These are phyloP conservation scores for Colletotrichum liaoningense DNA, from an alignment of 2,329 filamentous ascomycete genomes.

Conservation along the genomic window DNA sequence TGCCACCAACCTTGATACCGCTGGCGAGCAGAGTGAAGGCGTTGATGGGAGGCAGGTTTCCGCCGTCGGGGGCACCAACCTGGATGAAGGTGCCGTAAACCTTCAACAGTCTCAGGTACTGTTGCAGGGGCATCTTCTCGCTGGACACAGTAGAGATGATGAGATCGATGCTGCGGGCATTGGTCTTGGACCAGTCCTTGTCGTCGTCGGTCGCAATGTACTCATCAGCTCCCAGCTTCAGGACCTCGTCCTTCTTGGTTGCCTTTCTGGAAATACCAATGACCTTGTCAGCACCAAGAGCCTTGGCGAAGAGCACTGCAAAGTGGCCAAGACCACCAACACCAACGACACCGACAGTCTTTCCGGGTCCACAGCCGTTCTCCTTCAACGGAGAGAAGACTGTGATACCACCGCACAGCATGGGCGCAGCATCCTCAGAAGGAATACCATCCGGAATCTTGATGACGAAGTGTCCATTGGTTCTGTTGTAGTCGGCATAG, in stretches of 20 bases:
- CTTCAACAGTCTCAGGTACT: constrained; percentile 66
- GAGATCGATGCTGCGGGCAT: constrained; percentile 64
- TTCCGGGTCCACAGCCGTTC: constrained; percentile 74
- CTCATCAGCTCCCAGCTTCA: constrained; percentile 67
- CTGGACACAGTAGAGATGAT: constrained; percentile 68
- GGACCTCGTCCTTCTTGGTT: constrained; percentile 65
- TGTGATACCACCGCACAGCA: constrained; percentile 79
- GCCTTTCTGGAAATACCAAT: constrained; percentile 68
- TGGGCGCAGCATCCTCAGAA: constrained; percentile 63
- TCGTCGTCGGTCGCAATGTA: constrained; percentile 59
- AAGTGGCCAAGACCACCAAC: constrained; percentile 78
- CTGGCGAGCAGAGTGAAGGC: constrained; percentile 68
- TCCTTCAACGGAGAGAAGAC: constrained; percentile 72
- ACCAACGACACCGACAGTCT: constrained; percentile 74
- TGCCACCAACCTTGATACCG: constrained; percentile 58
- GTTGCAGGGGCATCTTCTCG: constrained; percentile 57
- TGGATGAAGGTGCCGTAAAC: constrained; percentile 40
- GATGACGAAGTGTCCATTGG: constrained; percentile 58
- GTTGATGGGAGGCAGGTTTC: constrained; percentile 49
- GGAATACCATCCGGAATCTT: constrained; percentile 56
- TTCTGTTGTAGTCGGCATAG: constrained; percentile 49
- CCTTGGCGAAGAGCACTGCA: constrained; percentile 75
- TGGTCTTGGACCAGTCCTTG: constrained; percentile 63
- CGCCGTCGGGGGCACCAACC: constrained; percentile 63
- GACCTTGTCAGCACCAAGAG: constrained; percentile 70